These are phyloP conservation scores for Lachnellula suecica DNA, from an alignment of 2,329 filamentous ascomycete genomes.

Conservation along the genomic window DNA sequence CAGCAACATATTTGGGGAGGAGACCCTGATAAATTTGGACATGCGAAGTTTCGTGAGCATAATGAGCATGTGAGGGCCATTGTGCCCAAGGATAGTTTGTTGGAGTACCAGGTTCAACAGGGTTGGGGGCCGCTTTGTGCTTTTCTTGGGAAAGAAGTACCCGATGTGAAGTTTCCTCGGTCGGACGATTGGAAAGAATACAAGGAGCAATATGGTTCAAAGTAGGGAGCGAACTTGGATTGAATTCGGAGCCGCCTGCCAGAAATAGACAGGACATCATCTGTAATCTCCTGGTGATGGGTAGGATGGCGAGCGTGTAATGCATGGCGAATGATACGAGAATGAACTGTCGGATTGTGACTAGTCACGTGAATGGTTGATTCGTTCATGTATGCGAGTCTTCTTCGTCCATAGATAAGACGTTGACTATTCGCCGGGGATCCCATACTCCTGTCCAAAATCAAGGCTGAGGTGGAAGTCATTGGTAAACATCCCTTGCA, in stretches of 20 bases:
- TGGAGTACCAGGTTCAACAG: constrained; percentile 17
- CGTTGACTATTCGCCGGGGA: too few species aligned
- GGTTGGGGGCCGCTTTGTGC: constrained; percentile 19
- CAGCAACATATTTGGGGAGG: constrained; percentile 8
- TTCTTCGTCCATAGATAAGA: too few species aligned
- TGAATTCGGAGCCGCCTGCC: too few species aligned
- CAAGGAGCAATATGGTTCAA: too few species aligned
- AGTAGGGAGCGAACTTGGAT: too few species aligned
- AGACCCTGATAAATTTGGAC: constrained; percentile 6
- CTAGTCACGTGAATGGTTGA: too few species aligned
- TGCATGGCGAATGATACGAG: too few species aligned
- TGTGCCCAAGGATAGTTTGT: not conserved
- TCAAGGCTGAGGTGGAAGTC: constrained; percentile 6
- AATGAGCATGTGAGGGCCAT: constrained; percentile 11
- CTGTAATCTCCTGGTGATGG: too few species aligned
- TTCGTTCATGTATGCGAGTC: too few species aligned
- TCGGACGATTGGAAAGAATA: constrained; percentile 39
- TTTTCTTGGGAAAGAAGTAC: constrained; percentile 18
- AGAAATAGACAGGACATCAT: too few species aligned
- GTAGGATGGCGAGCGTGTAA: too few species aligned
- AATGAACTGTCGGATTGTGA: too few species aligned
- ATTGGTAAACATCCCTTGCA: constrained; percentile 10
- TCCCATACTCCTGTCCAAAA: constrained; percentile 12
- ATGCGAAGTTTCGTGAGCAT: constrained; percentile 7
- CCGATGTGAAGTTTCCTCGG: constrained; percentile 6